Evolutionary conservation across 2,329 filamentous ascomycete genomes (phyloP).

Genomic region (Nothophoma quercina): DNA sequence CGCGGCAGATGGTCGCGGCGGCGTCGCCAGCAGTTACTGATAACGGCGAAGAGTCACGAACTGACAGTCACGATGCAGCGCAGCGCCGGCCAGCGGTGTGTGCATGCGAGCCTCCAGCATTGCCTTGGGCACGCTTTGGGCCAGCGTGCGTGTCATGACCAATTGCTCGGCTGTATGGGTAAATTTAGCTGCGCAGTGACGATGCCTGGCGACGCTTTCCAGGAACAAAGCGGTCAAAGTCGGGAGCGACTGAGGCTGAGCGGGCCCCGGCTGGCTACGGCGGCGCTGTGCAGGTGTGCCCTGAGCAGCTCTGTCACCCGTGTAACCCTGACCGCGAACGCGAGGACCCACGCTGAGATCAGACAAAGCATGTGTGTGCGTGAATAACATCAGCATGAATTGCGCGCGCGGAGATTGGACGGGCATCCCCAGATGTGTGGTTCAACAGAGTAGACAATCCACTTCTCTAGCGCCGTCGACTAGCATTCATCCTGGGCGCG

Average conservation of each 20-base stretch:
- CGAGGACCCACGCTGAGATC: slow-evolving; percentile 13
- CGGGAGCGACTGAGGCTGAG: slow-evolving; percentile 41
- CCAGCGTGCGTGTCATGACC: slow-evolving; percentile 25
- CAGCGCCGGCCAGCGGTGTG: slow-evolving; percentile 19
- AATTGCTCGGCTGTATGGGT: slow-evolving; percentile 29
- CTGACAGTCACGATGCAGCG: slow-evolving; percentile 13
- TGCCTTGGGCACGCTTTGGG: slow-evolving; percentile 11
- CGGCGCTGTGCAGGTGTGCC: slow-evolving; percentile 16
- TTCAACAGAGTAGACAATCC: no score
- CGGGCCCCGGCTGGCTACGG: slow-evolving; percentile 18
- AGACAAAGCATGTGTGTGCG: slow-evolving; percentile 22
- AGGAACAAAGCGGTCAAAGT: slow-evolving; percentile 45
- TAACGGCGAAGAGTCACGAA: slow-evolving; percentile 13
- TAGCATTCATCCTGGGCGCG: slow-evolving; percentile 22
- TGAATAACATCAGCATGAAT: slow-evolving; percentile 28
- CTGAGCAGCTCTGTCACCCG: slow-evolving; percentile 5
- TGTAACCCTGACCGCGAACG: slow-evolving; percentile 14
- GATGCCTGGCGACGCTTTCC: slow-evolving; percentile 40
- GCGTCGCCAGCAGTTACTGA: slow-evolving; percentile 7
- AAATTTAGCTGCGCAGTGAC: slow-evolving; percentile 38
- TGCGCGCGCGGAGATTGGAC: slow-evolving; percentile 21
- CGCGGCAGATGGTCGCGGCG: slow-evolving; percentile 9
- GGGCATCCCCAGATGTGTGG: slow-evolving; percentile 23
- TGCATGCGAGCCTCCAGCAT: slow-evolving; percentile 16
- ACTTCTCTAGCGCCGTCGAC: no score